phyloP scores from a whole-genome alignment of 202 grass and related monocot species.

The Musa balbisiana region DNA sequence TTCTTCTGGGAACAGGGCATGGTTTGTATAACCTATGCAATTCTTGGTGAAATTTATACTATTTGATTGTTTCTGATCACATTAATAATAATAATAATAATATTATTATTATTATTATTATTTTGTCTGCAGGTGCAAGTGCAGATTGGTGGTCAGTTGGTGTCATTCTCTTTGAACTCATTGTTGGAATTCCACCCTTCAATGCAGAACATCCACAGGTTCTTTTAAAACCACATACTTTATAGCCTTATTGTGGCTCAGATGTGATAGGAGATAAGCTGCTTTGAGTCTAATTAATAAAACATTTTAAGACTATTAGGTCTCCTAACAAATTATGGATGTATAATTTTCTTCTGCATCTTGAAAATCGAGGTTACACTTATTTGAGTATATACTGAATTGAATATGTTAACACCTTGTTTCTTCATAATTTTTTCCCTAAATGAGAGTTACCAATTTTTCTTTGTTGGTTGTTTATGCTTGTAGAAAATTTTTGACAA shows the following conservation, averaged over 20 bases:
- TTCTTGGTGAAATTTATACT: neutral
- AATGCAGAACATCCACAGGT: slow-evolving; percentile 98
- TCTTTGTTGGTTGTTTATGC: slow-evolving; percentile 30
- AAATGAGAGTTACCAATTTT: slow-evolving; percentile 1
- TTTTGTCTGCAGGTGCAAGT: slow-evolving; percentile 59
- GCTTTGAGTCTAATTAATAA: neutral
- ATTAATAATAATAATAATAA: too few relatives aligned
- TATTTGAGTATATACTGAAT: neutral
- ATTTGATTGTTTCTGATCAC: neutral
- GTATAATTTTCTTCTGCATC: neutral
- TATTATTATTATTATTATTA: neutral
- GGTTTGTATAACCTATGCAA: slow-evolving; percentile 33
- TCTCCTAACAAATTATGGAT: neutral
- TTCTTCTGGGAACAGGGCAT: slow-evolving; percentile 96
- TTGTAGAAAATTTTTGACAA: slow-evolving; percentile 98
- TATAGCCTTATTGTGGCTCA: neutral
- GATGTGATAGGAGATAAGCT: neutral
- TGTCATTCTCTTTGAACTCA: slow-evolving; percentile 95
- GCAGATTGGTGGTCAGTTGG: slow-evolving; percentile 99
- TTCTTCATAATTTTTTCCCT: neutral
- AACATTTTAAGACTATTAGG: neutral
- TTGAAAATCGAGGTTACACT: neutral
- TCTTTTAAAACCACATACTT: slow-evolving; percentile 23
- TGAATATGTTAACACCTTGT: neutral
- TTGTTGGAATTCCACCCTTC: slow-evolving; percentile 99